Evolutionary conservation across 768 basidiomycete species (phyloP).

Genomic region (Hygrocybe coccinea): DNA sequence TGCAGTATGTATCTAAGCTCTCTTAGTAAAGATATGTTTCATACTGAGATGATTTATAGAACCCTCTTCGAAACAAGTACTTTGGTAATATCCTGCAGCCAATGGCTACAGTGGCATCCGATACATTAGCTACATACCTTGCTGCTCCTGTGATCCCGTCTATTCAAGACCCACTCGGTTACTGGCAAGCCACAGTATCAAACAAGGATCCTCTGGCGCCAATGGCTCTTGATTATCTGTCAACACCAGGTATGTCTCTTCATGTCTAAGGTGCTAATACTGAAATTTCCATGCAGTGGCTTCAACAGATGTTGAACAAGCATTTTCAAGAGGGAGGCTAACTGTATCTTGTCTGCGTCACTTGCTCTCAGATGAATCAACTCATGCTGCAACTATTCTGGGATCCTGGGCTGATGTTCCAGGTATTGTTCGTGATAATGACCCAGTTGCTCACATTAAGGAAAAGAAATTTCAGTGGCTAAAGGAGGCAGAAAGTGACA

Average conservation of each 20-base stretch:
- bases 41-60: neutral
- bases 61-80: neutral
- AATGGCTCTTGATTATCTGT: conserved; percentile 33
- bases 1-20: neutral
- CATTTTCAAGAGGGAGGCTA: conserved; percentile 24
- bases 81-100: neutral
- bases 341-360: conserved; percentile 23
- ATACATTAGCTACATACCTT: conserved; percentile 27
- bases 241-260: conserved; percentile 26
- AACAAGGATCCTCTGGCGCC: conserved; percentile 25
- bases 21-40: neutral
- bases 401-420: conserved; percentile 24
- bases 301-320: conserved; percentile 28
- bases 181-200: neutral
- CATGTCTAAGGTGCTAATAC: conserved; percentile 6
- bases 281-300: conserved; percentile 21
- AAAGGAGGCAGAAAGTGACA: neutral
- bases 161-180: neutral
- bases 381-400: conserved; percentile 28
- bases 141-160: neutral
- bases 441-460: neutral
- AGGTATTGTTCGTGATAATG: neutral
- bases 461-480: neutral
- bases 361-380: conserved; percentile 20
- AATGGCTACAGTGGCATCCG: conserved; percentile 7